Percentiles rank a stretch among this genome's conserved stretches.
Conservation (phyloP, 1,284 basidiomycete species). For the Tausonia pullulans region DNA sequence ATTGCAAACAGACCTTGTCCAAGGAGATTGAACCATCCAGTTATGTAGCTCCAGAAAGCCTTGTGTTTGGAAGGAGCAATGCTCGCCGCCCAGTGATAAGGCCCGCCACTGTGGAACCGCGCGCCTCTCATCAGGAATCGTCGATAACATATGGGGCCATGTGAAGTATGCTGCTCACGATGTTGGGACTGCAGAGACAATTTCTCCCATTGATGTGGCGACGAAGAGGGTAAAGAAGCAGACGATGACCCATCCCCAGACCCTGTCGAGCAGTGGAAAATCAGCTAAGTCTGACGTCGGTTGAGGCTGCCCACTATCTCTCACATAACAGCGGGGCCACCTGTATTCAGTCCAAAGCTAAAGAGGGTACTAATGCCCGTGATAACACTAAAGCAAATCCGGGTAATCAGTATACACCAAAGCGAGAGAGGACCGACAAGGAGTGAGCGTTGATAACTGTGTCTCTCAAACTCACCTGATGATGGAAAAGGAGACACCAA, state of each 20-base stretch:
- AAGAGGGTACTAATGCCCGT: slow-evolving; percentile 17
- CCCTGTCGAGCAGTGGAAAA: background rate
- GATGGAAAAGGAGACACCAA: slow-evolving; percentile 63
- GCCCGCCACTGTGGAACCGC: slow-evolving; percentile 44
- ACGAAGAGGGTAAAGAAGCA: slow-evolving; percentile 19
- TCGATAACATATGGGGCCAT: too few relatives aligned
- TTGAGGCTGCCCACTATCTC: slow-evolving; percentile 31
- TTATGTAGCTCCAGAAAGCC: slow-evolving; percentile 51
- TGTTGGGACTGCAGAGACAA: slow-evolving; percentile 16
- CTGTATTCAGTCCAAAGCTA: slow-evolving; percentile 44
- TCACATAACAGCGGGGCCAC: slow-evolving; percentile 60
- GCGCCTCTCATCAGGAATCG: too few relatives aligned
- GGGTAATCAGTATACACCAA: slow-evolving; percentile 43
- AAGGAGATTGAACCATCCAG: slow-evolving; percentile 52
- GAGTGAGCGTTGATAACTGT: background rate
- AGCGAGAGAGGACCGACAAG: slow-evolving; percentile 52
- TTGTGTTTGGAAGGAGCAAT: slow-evolving; percentile 49
- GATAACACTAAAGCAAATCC: background rate
- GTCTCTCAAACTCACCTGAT: slow-evolving; percentile 30
- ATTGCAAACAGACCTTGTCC: slow-evolving; percentile 28
- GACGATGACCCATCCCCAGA: slow-evolving; percentile 51
- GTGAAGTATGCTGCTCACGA: too few relatives aligned
- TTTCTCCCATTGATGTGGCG: slow-evolving; percentile 23
- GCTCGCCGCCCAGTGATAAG: slow-evolving; percentile 66
- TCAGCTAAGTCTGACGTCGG: background rate